phyloP scores from a whole-genome alignment of 805 yeast species.

The Schizosaccharomyces cryophilus region DNA sequence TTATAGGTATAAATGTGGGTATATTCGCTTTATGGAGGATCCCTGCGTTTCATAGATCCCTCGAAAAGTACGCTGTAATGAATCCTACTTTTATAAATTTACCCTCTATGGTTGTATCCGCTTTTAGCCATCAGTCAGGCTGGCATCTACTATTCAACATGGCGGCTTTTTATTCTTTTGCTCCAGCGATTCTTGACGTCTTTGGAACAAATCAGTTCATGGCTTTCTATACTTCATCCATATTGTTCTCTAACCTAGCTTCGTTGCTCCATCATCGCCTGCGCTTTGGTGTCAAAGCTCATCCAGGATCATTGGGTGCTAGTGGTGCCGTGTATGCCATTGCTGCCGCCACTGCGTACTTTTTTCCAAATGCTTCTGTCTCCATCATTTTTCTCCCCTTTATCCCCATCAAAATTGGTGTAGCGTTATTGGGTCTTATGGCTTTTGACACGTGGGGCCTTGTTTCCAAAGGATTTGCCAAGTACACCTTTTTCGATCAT shows the following conservation, averaged over 20 bases:
- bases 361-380: background rate
- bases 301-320: conserved; percentile 1
- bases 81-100: background rate
- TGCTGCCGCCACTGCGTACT: background rate
- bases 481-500: background rate
- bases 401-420: background rate
- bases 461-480: background rate
- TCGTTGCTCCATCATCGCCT: background rate
- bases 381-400: background rate
- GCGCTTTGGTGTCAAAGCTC: background rate
- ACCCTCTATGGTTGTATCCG: background rate
- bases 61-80: background rate
- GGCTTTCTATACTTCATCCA: background rate
- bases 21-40: background rate
- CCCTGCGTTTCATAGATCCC: background rate
- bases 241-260: background rate
- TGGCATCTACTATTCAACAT: conserved; percentile 1
- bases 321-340: background rate
- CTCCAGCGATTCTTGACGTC: background rate
- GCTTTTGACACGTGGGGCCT: background rate
- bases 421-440: background rate
- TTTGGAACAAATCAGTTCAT: background rate
- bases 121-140: background rate
- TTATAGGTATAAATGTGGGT: background rate
- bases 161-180: conserved; percentile 1